phyloP scores from a whole-genome alignment of 2,329 filamentous ascomycete genomes.

The Ophiocordyceps sinensis region DNA sequence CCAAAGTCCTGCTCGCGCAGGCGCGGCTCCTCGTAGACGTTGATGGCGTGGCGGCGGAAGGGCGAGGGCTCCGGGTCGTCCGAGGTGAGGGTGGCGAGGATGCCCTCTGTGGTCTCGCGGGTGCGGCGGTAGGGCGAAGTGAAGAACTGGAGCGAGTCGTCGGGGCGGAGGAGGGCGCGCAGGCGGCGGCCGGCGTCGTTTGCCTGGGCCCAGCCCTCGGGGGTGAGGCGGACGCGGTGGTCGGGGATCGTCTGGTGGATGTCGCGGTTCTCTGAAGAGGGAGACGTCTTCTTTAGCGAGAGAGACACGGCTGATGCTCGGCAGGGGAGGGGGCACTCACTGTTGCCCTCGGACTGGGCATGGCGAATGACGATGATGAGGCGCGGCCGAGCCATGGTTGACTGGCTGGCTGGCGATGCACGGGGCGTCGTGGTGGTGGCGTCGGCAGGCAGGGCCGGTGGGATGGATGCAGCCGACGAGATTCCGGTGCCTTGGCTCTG shows the following conservation, averaged over 20 bases:
- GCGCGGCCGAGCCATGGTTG: conserved; percentile 41
- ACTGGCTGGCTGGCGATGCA: not conserved
- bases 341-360: conserved; percentile 81
- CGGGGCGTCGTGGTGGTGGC: too few relatives aligned
- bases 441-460: not conserved
- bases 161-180: conserved; percentile 66
- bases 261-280: conserved; percentile 62
- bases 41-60: conserved; percentile 74
- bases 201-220: conserved; percentile 62
- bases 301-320: not conserved
- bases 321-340: conserved; percentile 27
- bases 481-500: not conserved
- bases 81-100: conserved; percentile 71
- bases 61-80: conserved; percentile 71
- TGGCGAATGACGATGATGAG: conserved; percentile 47
- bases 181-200: conserved; percentile 75
- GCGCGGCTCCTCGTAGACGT: conserved; percentile 90
- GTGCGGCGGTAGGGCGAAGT: conserved; percentile 93
- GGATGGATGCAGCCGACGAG: not conserved
- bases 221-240: conserved; percentile 84
- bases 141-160: conserved; percentile 94
- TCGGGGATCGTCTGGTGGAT: conserved; percentile 96
- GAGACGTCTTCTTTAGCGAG: not conserved
- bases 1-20: conserved; percentile 96
- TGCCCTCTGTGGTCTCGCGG: conserved; percentile 90